Conservation (phyloP, 768 basidiomycete genomes). For the Sarcodon aspratus region DNA sequence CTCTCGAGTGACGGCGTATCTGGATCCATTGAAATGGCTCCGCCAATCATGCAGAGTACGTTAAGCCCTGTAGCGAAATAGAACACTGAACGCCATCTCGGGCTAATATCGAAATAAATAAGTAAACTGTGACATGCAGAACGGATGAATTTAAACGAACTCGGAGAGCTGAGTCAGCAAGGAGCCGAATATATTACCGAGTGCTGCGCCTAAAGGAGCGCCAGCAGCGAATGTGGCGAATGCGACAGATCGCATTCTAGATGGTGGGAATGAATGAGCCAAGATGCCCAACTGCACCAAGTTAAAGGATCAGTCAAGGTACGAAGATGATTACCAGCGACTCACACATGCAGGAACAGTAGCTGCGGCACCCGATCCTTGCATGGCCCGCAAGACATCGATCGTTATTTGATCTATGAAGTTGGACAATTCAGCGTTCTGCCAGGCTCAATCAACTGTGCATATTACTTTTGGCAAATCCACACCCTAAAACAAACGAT, state of each 20-base stretch:
- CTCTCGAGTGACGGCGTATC: conserved; percentile 29
- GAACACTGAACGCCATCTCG: no score
- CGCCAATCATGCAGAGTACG: conserved; percentile 37
- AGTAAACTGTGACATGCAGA: no score
- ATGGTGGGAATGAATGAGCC: conserved; percentile 65
- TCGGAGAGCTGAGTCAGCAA: conserved; percentile 43
- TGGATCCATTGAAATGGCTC: conserved; percentile 43
- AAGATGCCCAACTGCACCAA: conserved; percentile 68
- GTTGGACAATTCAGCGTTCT: not conserved
- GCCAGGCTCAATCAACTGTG: not conserved
- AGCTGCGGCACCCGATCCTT: conserved; percentile 75
- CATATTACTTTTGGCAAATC: conserved; percentile 41
- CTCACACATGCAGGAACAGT: conserved; percentile 62
- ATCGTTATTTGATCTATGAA: conserved; percentile 45
- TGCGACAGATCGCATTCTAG: conserved; percentile 55
- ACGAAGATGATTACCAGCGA: conserved; percentile 1
- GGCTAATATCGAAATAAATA: no score
- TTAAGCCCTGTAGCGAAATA: conserved; percentile 52
- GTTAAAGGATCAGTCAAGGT: not conserved
- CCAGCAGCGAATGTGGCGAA: conserved; percentile 83
- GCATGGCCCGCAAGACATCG: conserved; percentile 62
- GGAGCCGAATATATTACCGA: conserved; percentile 64
- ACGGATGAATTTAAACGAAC: no score
- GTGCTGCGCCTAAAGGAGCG: conserved; percentile 66
- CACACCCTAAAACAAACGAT: conserved; percentile 51